Evolutionary conservation across 2,329 filamentous ascomycete species (phyloP), one percentile per base, ranked within the genome.

Genomic region (Plectosphaerella cucumerina): DNA sequence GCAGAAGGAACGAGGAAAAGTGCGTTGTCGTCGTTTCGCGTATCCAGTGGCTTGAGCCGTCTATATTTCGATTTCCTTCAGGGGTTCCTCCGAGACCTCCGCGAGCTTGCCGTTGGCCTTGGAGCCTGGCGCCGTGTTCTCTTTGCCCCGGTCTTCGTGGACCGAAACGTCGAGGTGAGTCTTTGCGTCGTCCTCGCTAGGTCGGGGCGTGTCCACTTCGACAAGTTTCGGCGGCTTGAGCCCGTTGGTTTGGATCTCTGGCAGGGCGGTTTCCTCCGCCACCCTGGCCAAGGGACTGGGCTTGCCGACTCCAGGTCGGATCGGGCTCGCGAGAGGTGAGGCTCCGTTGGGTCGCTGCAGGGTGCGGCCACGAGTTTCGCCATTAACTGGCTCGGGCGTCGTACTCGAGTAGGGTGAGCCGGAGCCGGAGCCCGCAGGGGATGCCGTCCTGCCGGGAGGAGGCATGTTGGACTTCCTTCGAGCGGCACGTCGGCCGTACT

Each of bases 201-300:
- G 66, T n/a, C 72, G 67, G 3, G 77, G 78, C 4, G 75, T 79
- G 42, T 81, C 78, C 3, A 82, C 74, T 61, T 82, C 78, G 37
- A 84, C 77, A 15, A 84, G 70, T 55, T 77, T 79, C 49, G 70
- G 67, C 17, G 74, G 70, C 54, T 75, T 70, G 46, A 73, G 52
- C 55, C 69, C 59, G 65, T 71, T 67, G 20, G 58, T 48, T 46
- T 59, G 52, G 21, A 59, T 52, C 46, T 73, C 70, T 4, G 71
- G 70, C 44, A 72, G 65, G 22, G 67, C 60, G 10, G 68, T 62
- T 65, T 93, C 89, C 68, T 93, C 89, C 1, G 86, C 81, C 14
- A 93, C 89, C 56, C 86, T 78, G 47, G 87, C 86, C 51, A 93
- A 72, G 15, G 88, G 87, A 58, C 85, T 89, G 14, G 85, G 78